A percentile compares a stretch with the other conserved stretches of the same genome.
These are phyloP conservation scores for Microsporum audouinii DNA, from an alignment of 2,329 filamentous ascomycete genomes.

Conservation along the genomic window DNA sequence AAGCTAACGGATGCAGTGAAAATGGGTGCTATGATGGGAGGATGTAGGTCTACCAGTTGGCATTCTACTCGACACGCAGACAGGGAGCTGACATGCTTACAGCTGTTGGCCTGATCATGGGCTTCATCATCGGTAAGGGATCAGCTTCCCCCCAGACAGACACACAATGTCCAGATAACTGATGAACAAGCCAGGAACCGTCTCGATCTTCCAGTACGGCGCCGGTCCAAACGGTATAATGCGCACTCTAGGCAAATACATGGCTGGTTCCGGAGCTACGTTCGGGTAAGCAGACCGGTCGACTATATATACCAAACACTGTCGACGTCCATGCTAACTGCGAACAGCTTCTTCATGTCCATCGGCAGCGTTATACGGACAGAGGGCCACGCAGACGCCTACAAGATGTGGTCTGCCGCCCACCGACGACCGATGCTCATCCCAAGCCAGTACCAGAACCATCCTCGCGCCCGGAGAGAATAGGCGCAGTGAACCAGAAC, in stretches of 20 bases:
- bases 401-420: conserved; percentile 64
- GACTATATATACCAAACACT: background rate
- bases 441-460: conserved; percentile 35
- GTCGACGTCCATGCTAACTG: background rate
- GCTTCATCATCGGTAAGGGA: conserved; percentile 81
- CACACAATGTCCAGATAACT: too few species aligned
- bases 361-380: conserved; percentile 94
- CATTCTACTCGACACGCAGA: conserved; percentile 6
- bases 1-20: conserved; percentile 52
- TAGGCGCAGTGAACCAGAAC: background rate
- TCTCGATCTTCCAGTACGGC: conserved; percentile 91
- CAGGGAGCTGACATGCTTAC: conserved; percentile 11
- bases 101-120: conserved; percentile 95
- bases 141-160: background rate
- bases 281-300: conserved; percentile 59
- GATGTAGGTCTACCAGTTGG: conserved; percentile 53
- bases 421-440: conserved; percentile 63
- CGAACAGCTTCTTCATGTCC: conserved; percentile 81
- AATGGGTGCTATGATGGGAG: conserved; percentile 98
- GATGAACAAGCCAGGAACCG: conserved; percentile 50
- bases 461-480: conserved; percentile 18
- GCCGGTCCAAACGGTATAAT: conserved; percentile 88
- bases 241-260: conserved; percentile 90
- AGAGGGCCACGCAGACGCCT: conserved; percentile 65
- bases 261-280: conserved; percentile 86